phyloP scores from a whole-genome alignment of 805 yeast species.

The Kregervanrija pseudodelftensis region DNA sequence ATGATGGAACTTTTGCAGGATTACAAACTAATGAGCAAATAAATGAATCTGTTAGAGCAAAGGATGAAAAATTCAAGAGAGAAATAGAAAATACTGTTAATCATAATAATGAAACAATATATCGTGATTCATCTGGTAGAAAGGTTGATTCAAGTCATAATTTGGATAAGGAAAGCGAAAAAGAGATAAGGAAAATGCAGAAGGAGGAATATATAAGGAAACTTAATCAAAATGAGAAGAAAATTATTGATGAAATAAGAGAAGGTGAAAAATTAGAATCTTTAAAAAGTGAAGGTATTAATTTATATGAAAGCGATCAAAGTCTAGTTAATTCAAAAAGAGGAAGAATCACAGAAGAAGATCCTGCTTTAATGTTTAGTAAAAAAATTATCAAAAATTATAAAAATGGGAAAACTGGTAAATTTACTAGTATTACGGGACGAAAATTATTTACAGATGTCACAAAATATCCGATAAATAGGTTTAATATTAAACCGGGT shows the following conservation, averaged over 20 bases:
- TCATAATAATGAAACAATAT: conserved; percentile 33
- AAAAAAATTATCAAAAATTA: conserved; percentile 17
- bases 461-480: conserved; percentile 45
- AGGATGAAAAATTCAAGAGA: conserved; percentile 14
- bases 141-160: conserved; percentile 10
- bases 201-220: conserved; percentile 19
- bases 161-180: conserved; percentile 6
- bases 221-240: conserved; percentile 34
- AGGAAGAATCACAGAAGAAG: conserved; percentile 40
- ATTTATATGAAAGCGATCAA: conserved; percentile 32
- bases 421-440: conserved; percentile 33
- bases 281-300: conserved; percentile 19
- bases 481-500: conserved; percentile 77
- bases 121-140: conserved; percentile 58
- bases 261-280: conserved; percentile 26
- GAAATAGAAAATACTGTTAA: conserved; percentile 16
- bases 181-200: conserved; percentile 18
- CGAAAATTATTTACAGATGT: conserved; percentile 48
- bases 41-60: conserved; percentile 24
- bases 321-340: conserved; percentile 30
- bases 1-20: too few species aligned
- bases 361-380: conserved; percentile 52
- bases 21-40: conserved; percentile 41
- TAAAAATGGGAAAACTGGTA: conserved; percentile 10
- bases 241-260: conserved; percentile 30